Conservation (phyloP, 306 rosid species). For the Fagus crenata region DNA sequence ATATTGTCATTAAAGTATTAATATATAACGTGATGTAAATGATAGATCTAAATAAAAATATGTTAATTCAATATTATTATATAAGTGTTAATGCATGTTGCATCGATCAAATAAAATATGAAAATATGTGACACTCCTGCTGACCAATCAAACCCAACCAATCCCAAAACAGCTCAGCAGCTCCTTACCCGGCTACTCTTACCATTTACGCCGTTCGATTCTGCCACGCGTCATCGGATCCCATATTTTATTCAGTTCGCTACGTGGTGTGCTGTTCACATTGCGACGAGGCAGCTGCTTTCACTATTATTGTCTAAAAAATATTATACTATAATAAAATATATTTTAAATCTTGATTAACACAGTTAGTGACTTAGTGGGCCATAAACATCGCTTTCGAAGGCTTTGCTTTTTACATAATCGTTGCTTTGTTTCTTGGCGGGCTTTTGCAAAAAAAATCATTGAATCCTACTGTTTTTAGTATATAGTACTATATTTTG, state of each 20-base stretch:
- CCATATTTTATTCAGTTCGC: neutral
- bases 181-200: neutral
- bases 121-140: neutral
- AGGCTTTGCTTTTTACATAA: neutral
- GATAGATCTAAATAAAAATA: too few relatives aligned
- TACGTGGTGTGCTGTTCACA: constrained; percentile 5
- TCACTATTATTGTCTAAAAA: neutral
- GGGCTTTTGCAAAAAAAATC: neutral
- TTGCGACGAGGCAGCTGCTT: constrained; percentile 26
- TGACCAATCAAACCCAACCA: constrained; percentile 10
- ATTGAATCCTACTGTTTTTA: neutral
- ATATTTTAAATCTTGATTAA: too few relatives aligned
- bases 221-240: constrained; percentile 17
- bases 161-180: constrained; percentile 17
- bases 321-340: too few relatives aligned
- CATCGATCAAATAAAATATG: neutral
- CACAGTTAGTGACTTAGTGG: too few relatives aligned
- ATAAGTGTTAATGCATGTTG: too few relatives aligned
- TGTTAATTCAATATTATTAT: too few relatives aligned
- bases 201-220: constrained; percentile 10
- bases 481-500: neutral
- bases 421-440: neutral
- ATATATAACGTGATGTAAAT: too few relatives aligned
- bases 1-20: too few relatives aligned
- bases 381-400: constrained; percentile 18